These are phyloP conservation scores for Diaporthe humulicola DNA, from an alignment of 2,329 filamentous ascomycete genomes.

Conservation along the genomic window DNA sequence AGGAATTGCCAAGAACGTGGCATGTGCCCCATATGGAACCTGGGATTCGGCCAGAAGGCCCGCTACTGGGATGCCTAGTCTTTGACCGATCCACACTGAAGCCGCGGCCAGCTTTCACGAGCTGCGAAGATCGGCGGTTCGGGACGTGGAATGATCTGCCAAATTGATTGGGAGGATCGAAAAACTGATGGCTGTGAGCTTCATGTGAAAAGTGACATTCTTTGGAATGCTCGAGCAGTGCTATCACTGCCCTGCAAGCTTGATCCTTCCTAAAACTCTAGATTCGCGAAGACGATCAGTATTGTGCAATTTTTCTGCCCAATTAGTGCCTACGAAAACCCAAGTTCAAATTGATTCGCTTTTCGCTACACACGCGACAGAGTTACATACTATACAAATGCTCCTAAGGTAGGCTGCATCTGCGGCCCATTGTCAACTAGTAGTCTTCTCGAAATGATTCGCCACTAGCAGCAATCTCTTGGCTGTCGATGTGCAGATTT, in stretches of 20 bases:
- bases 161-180: background rate
- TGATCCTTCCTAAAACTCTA: too few relatives aligned
- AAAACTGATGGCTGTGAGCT: background rate
- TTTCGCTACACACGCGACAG: too few relatives aligned
- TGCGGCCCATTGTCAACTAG: background rate
- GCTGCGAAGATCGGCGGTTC: constrained; percentile 20
- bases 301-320: background rate
- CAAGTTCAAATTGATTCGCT: background rate
- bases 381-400: background rate
- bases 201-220: background rate
- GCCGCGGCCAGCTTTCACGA: background rate
- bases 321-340: background rate
- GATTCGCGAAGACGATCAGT: background rate
- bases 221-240: background rate
- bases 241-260: too few relatives aligned
- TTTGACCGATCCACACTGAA: background rate
- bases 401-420: background rate
- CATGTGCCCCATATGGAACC: constrained; percentile 8
- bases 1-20: constrained; percentile 3
- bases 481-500: background rate
- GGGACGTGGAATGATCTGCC: background rate
- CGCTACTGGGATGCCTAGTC: background rate
- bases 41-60: background rate
- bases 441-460: background rate
- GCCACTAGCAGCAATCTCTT: background rate